Evolutionary conservation across 2,329 filamentous ascomycete genomes (phyloP), one percentile per base, ranked within the genome.

Genomic region (Xylariaceae sp.): DNA sequence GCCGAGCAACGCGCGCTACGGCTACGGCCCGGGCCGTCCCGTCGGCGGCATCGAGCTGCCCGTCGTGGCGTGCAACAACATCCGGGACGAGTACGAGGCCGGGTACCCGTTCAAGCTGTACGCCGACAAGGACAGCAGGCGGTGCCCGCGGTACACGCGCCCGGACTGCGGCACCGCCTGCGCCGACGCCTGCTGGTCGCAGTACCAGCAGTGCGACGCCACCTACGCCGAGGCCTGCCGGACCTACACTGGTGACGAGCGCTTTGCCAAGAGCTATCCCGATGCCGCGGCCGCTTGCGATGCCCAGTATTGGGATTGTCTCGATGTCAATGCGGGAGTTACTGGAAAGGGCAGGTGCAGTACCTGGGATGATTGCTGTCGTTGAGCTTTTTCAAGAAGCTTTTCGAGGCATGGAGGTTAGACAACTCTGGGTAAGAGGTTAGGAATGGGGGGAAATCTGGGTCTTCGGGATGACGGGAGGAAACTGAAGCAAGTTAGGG

Each of bases 11-110:
- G 73, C 75, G 50, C 71, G 73, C 55, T 75, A 72, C 50, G 79
- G 78, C 36, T 90, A 88, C 54, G 78, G 76, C 1, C 79, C 82
- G 2, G 76, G 81, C 24, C 79, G 66, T 35, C 66, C 70, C 3
- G 70, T 76, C 12, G 74, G 71, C 34, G 66, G 62, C 43, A 74
- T 78, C 37, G 59, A 62, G 15, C 59, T 77, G 36, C 74, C 73
- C 31, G 57, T 73, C 39, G 65, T 77, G 21, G 69, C 67, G 16
- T 78, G 74, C 64, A 78, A 76, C 57, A 72, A 77, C 48, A 48
- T 69, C 28, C 53, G 61, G 42, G 40, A 44, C 6, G 68, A 74
- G 45, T 50, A 30, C 21, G 26, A 24, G 7, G 70, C 62, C 48
- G 49, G 49, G 37, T 66, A 68, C 47, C 64, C 65, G 13, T 74